These are phyloP conservation scores for Solanum stenotomum DNA, from an alignment of 257 asterid genomes.

Conservation along the genomic window DNA sequence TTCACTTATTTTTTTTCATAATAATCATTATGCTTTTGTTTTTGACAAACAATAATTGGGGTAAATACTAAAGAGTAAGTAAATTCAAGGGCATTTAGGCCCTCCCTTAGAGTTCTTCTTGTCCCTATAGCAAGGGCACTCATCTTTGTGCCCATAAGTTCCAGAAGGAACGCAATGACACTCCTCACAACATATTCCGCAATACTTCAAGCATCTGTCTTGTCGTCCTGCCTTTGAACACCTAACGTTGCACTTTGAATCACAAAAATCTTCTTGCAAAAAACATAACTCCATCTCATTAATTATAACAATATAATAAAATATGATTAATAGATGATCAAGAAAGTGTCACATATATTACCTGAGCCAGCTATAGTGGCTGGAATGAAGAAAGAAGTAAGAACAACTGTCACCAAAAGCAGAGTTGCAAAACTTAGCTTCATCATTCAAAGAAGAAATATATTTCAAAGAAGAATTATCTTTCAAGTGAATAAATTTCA, in stretches of 20 bases:
- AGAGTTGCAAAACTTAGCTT: constrained; percentile 1
- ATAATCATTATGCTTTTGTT: not conserved
- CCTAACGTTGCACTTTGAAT: constrained; percentile 17
- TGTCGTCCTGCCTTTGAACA: constrained; percentile 35
- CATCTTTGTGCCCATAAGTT: constrained; percentile 35
- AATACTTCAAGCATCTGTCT: constrained; percentile 35
- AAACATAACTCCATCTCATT: not conserved
- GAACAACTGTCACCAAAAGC: constrained; percentile 21
- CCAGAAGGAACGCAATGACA: constrained; percentile 45
- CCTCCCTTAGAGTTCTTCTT: constrained; percentile 34
- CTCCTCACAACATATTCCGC: constrained; percentile 32
- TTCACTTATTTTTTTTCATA: not conserved
- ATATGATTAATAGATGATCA: not conserved
- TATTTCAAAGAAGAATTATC: not conserved
- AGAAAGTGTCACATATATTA: not conserved
- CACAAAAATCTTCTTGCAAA: constrained; percentile 7
- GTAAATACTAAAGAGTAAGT: not conserved
- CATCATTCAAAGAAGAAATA: not conserved
- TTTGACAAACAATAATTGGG: not conserved
- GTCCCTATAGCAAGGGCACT: constrained; percentile 47
- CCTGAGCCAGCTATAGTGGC: constrained; percentile 26
- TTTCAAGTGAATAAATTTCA: not conserved
- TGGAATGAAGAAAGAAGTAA: constrained; percentile 23
- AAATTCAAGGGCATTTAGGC: constrained; percentile 39
- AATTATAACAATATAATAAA: not conserved